Evolutionary conservation across 306 rosid species (phyloP), one percentile per base, ranked within the genome.

Genomic region (Cyclanthera cordifolia): DNA sequence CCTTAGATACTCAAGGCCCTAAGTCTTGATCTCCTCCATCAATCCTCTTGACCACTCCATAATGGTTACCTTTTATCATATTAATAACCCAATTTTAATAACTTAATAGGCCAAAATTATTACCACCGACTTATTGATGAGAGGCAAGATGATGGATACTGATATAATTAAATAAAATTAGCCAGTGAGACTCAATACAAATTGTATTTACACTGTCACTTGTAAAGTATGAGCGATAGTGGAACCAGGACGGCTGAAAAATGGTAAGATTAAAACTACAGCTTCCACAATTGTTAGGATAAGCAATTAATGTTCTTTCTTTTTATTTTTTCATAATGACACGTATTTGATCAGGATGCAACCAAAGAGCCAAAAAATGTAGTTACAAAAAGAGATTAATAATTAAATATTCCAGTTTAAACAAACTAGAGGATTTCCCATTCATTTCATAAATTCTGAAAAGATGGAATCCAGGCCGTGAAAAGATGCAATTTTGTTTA

Each of bases 371-470:
- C 56, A 19, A 51, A 50, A 50, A 17, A 50, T 50, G 54, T 3
- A 50, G 54, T 50, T 50, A 50, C 54, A 50, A 50, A 51, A 51
- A 51, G 56, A 51, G 13, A 43, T 43, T 49, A 68, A 25, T 46
- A 68, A 68, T 8, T 68, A 45, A 17, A 45, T 23, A 65, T 43
- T 45, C 14, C 70, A 65, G 45, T 28, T 43, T 14, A 65, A 64
- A 45, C 7, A 65, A 23, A 65, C 53, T 45, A 45, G 21, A 43
- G 48, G 13, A 45, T 21, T 65, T 65, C 21, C 53, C 14, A 45
- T 13, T 65, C 53, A 45, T 23, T 21, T 66, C 21, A 46, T 3
- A 46, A 24, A 41, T 12, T 10, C 28, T 15, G 54, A 46, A 16
- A 41, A n/a, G 30, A 32, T 17, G 34, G n/a, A 68, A 50, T 30